phyloP scores from a whole-genome alignment of 352 stramenopile species.

The Phytophthora ohioensis region DNA sequence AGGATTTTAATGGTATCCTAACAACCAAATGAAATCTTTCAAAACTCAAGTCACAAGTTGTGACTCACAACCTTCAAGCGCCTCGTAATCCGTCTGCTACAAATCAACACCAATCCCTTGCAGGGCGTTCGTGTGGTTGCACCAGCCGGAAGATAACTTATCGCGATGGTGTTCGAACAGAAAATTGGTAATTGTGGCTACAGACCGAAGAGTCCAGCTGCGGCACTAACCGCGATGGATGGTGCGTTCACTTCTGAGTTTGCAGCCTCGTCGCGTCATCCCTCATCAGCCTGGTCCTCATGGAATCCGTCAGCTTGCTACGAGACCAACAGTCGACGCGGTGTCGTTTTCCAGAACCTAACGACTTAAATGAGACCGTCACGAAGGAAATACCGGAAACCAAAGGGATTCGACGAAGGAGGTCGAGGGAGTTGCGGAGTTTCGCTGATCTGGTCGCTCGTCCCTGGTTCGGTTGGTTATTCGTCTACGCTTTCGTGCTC shows the following conservation, averaged over 20 bases:
- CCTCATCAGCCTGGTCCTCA: constrained; percentile 1
- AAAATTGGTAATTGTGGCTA: constrained; percentile 22
- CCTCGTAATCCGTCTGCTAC: neutral
- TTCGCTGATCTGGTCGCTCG: constrained; percentile 9
- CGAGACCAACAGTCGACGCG: constrained; percentile 21
- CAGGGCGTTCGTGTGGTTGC: constrained; percentile 18
- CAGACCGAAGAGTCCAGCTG: constrained; percentile 9
- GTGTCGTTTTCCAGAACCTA: constrained; percentile 20
- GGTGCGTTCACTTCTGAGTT: constrained; percentile 22
- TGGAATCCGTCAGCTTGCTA: constrained; percentile 28
- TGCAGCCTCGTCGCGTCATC: neutral
- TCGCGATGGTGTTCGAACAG: constrained; percentile 35
- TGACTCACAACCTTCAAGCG: neutral
- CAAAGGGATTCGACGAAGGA: constrained; percentile 15
- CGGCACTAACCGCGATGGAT: constrained; percentile 3
- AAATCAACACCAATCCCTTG: constrained; percentile 16
- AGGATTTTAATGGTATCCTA: too few relatives aligned
- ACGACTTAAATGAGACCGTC: neutral
- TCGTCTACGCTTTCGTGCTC: constrained; percentile 30
- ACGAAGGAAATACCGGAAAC: constrained; percentile 6
- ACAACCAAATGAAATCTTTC: too few relatives aligned
- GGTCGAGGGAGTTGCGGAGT: neutral
- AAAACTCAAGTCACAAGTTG: too few relatives aligned
- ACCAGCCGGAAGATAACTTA: constrained; percentile 6
- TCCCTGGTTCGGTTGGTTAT: constrained; percentile 30